These are phyloP conservation scores for Apophysomyces trapeziformis DNA, from an alignment of 371 early-diverging fungal species.

Conservation along the genomic window DNA sequence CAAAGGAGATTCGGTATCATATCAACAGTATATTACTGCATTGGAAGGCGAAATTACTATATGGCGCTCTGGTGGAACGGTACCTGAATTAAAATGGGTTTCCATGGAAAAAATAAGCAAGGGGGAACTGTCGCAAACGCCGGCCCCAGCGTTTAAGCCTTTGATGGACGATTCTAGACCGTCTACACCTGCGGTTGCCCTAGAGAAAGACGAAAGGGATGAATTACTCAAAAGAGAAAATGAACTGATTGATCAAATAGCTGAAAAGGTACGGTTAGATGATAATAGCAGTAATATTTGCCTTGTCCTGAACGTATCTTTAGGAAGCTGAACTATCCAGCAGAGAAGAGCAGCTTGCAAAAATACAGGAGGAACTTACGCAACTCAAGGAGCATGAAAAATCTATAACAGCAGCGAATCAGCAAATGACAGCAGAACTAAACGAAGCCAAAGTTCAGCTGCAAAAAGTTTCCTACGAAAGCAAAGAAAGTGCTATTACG, in stretches of 20 bases:
- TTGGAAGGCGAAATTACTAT: conserved; percentile 83
- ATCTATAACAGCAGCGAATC: conserved; percentile 66
- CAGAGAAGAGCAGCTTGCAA: conserved; percentile 55
- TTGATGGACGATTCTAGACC: conserved; percentile 52
- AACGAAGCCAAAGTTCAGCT: conserved; percentile 78
- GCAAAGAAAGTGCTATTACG: conserved; percentile 81
- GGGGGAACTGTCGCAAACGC: conserved; percentile 40
- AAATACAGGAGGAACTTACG: conserved; percentile 65
- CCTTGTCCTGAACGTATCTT: not conserved
- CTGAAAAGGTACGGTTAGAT: conserved; percentile 64
- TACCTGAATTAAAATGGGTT: conserved; percentile 74
- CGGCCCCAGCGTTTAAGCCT: conserved; percentile 52
- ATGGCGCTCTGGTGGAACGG: conserved; percentile 86
- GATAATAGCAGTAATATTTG: too few relatives aligned
- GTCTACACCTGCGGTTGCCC: conserved; percentile 72
- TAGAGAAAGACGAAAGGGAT: conserved; percentile 88
- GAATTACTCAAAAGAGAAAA: conserved; percentile 91
- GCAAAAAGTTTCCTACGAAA: conserved; percentile 84
- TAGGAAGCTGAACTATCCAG: conserved; percentile 65
- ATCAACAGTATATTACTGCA: conserved; percentile 77
- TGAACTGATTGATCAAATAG: conserved; percentile 85
- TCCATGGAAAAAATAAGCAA: conserved; percentile 66
- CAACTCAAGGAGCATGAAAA: conserved; percentile 66
- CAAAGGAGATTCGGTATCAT: conserved; percentile 74
- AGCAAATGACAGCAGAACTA: conserved; percentile 67